Evolutionary conservation across 1,139 yeast genomes (phyloP).

Genomic region (Kodamaea plutei): DNA sequence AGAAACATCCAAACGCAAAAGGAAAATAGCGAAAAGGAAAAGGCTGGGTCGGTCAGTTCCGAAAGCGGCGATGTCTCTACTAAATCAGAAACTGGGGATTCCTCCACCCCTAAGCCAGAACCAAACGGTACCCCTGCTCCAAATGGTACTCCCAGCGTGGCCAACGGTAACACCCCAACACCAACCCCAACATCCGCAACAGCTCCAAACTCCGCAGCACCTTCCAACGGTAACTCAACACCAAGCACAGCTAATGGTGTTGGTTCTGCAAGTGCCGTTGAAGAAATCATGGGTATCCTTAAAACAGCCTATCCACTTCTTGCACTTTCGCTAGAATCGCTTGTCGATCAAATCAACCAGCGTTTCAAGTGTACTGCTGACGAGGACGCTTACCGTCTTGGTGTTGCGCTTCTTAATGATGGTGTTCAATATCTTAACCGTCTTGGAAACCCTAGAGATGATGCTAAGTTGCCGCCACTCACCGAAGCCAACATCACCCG

Average conservation of each 20-base stretch:
- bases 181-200: too few species aligned
- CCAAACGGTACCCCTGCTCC: conserved; percentile 3
- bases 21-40: conserved; percentile 3
- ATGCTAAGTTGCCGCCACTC: conserved; percentile 83
- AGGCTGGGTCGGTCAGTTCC: not conserved
- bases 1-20: conserved; percentile 23
- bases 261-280: conserved; percentile 49
- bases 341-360: conserved; percentile 93
- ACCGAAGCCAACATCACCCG: conserved; percentile 87
- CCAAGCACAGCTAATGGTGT: not conserved
- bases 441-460: conserved; percentile 79
- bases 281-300: conserved; percentile 89
- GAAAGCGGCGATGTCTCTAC: too few species aligned
- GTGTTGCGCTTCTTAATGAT: conserved; percentile 88
- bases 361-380: conserved; percentile 93
- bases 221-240: not conserved
- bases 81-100: not conserved
- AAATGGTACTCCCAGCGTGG: conserved; percentile 4
- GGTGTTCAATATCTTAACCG: conserved; percentile 88
- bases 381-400: conserved; percentile 92
- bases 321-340: conserved; percentile 87
- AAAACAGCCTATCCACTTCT: conserved; percentile 94
- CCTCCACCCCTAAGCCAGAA: not conserved
- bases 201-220: not conserved
- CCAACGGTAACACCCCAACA: not conserved